Evolutionary conservation across 129 eudicot species (phyloP), one percentile per base, ranked within the genome.

Genomic region (Oenanthe sinensis): DNA sequence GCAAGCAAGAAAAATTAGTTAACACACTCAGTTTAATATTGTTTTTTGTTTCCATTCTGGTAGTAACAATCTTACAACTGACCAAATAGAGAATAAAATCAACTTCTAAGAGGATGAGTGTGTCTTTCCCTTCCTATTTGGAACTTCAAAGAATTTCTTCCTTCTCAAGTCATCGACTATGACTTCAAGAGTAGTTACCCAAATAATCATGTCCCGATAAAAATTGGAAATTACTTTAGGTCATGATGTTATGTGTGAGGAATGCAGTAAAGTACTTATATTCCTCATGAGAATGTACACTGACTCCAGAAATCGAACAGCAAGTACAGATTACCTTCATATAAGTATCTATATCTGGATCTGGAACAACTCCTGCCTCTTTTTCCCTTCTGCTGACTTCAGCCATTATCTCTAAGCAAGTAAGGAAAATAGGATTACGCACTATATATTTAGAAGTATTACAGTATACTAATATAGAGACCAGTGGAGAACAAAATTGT

Each of bases 371-470:
- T 58, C 89, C 85, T 62, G 48, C 82, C 80, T 84, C 86, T 71
- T 88, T 88, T 74, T 88, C 92, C 86, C 82, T 82, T 68, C 77
- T 84, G 80, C 76, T 79, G 75, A 88, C 86, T 79, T 88, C 92
- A 74, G 39, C 45, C 92, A 88, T 77, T 12, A 86, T 60, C 74
- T 86, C 89, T 86, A 22, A 12, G 70, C 28, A 80, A n/a, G 44
- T 52, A 80, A 37, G 74, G 13, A 30, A n/a, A n/a, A n/a, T n/a
- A 60, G 24, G 2, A 62, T 28, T 6, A 43, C 50, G 15, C 50
- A 10, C 50, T 46, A 46, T 46, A 46, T 47, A 42, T 30, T 30
- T 70, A 28, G 11, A 68, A 47, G 45, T 33, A 48, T 10, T 28
- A 75, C 1, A 6, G 33, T 36, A 28, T 20, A n/a, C 22, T 44